These are phyloP conservation scores for Trypanosomatidae sp. DNA, from an alignment of 208 protist genomes.

Conservation along the genomic window DNA sequence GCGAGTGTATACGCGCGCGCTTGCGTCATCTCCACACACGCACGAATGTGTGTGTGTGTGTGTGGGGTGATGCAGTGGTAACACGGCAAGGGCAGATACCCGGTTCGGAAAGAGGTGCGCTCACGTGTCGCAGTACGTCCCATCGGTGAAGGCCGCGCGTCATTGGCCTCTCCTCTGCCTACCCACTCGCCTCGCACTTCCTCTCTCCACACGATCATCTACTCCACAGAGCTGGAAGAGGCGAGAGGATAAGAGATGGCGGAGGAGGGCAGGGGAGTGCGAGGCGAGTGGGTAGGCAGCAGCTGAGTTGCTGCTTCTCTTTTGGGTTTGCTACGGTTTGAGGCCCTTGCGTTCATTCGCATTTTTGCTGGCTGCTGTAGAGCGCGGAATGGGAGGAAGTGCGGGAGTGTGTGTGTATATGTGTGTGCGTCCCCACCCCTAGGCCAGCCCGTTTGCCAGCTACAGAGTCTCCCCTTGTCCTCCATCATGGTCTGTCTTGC, in stretches of 20 bases:
- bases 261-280: background rate
- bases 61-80: background rate
- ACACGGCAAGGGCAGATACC: background rate
- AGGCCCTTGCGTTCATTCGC: background rate
- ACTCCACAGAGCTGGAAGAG: background rate
- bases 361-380: background rate
- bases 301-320: background rate
- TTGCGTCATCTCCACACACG: background rate
- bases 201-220: background rate
- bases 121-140: background rate
- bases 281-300: background rate
- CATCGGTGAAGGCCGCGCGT: background rate
- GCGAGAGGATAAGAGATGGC: background rate
- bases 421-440: background rate
- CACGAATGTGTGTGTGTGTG: background rate
- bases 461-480: background rate
- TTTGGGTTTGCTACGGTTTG: background rate
- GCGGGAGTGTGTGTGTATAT: background rate
- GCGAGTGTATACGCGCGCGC: background rate
- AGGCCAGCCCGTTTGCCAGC: background rate
- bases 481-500: background rate
- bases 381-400: background rate
- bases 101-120: background rate
- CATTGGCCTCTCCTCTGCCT: background rate
- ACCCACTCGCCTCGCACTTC: background rate